Base-by-base conservation (phyloP, 805 yeast species). In the Cyberlindnera saturnus region DNA sequence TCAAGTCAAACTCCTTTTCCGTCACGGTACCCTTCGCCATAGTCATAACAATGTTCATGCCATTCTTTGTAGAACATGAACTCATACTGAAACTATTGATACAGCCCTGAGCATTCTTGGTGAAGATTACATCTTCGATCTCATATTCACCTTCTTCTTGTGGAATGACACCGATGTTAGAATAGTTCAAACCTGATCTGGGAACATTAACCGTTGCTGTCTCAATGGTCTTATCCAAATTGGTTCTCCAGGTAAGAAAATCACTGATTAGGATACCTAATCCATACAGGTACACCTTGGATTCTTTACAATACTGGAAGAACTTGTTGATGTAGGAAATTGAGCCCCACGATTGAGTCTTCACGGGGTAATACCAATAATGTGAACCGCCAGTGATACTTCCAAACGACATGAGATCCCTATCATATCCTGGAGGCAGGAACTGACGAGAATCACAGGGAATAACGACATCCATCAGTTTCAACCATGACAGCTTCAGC, bases 371-470 rank as follows among this genome's bases (percentile, higher is more conserved):
- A 37, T 46, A 47, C 18, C 38, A 48, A 20, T 46, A 43, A 18
- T 53, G 57, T 17, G 38, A 34, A 4, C 59, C 59, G 6, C 47
- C 48, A 4, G 51, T 48, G 31, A 50, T 50, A 8, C 51, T 31
- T 5, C 59, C 59, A 33, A 45, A 55, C 35, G 44, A 49, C 31
- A 35, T 50, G 15, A 18, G 20, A 14, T 47, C 51, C 2, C n/a
- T 13, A 13, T 48, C 51, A 8, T 23, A 9, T 6, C 41, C 43
- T 1, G 42, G 4, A 1, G 48, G 42, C 3, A 52, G 5, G 28
- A 32, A 52, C 32, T 48, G 46, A 36, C 59, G 46, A 28, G 57
- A 38, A 32, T 55, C 46, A 37, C 50, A 45, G 14, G 59, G 55
- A 6, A 49, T 42, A 3, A 56, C 41, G 34, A 50, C 34, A 32